A percentile compares a stretch with the other conserved stretches of the same genome.
Conservation (phyloP, 2,329 filamentous ascomycete genomes). For the Ophiostoma tasmaniense region DNA sequence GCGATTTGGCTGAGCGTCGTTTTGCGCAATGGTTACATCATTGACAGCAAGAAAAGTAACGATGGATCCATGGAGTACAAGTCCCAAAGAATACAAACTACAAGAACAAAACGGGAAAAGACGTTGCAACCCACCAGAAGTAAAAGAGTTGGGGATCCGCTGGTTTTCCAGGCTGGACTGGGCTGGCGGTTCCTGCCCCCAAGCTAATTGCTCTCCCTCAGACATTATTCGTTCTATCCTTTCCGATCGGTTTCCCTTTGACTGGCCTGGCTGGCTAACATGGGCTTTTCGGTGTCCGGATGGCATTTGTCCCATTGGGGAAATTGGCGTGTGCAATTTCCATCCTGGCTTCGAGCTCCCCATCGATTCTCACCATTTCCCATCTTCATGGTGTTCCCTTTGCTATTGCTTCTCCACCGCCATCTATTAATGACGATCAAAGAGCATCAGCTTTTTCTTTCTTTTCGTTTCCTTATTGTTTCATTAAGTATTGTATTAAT, state of each 20-base stretch:
- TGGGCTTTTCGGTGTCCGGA: constrained; percentile 15
- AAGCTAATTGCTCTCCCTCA: background rate
- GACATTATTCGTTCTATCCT: background rate
- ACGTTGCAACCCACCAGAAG: constrained; percentile 1
- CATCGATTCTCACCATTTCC: background rate
- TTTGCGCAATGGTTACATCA: background rate
- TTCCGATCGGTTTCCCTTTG: background rate
- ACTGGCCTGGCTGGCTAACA: background rate
- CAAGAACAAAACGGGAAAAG: background rate
- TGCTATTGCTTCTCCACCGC: background rate
- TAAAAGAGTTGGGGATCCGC: background rate
- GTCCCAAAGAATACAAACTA: background rate
- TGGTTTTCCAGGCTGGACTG: background rate
- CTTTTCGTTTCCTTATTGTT: too few relatives aligned
- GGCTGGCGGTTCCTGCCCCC: background rate
- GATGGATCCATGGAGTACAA: background rate
- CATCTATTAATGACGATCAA: background rate
- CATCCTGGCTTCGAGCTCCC: constrained; percentile 5
- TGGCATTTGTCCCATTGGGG: constrained; percentile 19
- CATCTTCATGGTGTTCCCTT: background rate
- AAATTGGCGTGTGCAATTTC: constrained; percentile 11
- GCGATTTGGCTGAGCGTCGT: background rate
- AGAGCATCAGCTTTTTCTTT: background rate
- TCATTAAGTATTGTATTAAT: background rate
- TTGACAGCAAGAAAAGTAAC: background rate